phyloP scores from a whole-genome alignment of 164 flowering plant species.

The Magnolia officinalis region DNA sequence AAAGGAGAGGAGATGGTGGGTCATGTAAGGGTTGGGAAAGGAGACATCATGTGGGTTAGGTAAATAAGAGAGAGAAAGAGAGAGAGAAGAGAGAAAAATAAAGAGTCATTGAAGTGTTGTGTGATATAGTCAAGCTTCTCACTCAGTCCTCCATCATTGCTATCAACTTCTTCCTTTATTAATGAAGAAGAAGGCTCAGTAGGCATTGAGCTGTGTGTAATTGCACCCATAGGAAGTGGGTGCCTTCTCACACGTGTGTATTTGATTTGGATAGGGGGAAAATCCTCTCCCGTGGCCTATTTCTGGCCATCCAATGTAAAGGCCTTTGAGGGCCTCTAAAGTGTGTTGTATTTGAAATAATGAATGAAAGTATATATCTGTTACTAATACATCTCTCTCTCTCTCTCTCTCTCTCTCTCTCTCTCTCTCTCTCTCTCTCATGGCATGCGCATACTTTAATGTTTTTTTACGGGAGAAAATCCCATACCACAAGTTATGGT shows the following conservation, averaged over 20 bases:
- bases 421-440: neutral
- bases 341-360: slow-evolving; percentile 29
- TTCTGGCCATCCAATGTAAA: slow-evolving; percentile 24
- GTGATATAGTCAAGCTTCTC: neutral
- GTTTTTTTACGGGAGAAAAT: too few species aligned
- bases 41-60: slow-evolving; percentile 8
- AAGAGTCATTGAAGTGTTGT: neutral
- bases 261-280: slow-evolving; percentile 4
- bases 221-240: neutral
- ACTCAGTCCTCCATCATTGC: slow-evolving; percentile 11
- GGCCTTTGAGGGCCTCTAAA: slow-evolving; percentile 45
- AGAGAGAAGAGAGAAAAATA: neutral
- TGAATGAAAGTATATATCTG: slow-evolving; percentile 16
- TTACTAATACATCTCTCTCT: neutral
- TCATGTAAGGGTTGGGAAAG: slow-evolving; percentile 5
- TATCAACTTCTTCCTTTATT: slow-evolving; percentile 1
- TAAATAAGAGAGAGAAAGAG: neutral
- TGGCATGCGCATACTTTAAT: neutral
- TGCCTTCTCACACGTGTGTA: neutral
- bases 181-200: neutral
- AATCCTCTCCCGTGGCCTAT: slow-evolving; percentile 14
- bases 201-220: slow-evolving; percentile 4
- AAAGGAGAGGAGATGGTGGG: slow-evolving; percentile 18
- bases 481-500: too few species aligned
- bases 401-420: neutral